Conservation (phyloP, 2,329 filamentous ascomycete species). For the Dryadomyces quercivorus region DNA sequence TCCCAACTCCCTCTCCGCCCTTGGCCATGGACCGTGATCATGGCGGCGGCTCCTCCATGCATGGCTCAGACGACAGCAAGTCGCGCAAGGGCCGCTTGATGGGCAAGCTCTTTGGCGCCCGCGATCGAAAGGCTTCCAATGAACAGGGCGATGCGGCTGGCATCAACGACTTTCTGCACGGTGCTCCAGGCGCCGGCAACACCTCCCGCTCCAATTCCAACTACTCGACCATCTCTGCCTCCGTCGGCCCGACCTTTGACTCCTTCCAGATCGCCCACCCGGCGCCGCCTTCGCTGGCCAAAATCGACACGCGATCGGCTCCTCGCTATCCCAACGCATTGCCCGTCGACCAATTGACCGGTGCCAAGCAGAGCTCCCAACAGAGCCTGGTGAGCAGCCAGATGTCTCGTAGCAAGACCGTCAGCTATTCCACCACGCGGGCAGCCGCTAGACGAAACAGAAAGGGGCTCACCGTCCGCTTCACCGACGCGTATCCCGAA, state of each 20-base stretch:
- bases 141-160: conserved; percentile 27
- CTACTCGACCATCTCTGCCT: neutral
- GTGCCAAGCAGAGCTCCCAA: conserved; percentile 30
- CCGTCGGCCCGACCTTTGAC: conserved; percentile 33
- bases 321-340: conserved; percentile 43
- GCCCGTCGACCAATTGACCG: conserved; percentile 27
- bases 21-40: conserved; percentile 10
- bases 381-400: conserved; percentile 31
- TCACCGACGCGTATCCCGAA: conserved; percentile 59
- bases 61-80: conserved; percentile 7
- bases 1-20: neutral
- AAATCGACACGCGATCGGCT: conserved; percentile 42
- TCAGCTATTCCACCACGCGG: conserved; percentile 9
- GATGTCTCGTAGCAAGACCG: conserved; percentile 28
- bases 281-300: conserved; percentile 32
- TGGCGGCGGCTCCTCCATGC: conserved; percentile 3
- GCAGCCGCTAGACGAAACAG: conserved; percentile 19
- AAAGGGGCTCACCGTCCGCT: conserved; percentile 63
- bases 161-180: conserved; percentile 47
- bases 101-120: conserved; percentile 46
- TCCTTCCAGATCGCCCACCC: conserved; percentile 40
- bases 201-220: neutral
- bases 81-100: conserved; percentile 45
- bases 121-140: conserved; percentile 23
- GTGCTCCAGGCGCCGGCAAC: conserved; percentile 22